Percentiles rank a stretch among this genome's conserved stretches.
phyloP scores from a whole-genome alignment of 2,329 filamentous ascomycete genomes.

The Neopestalotiopsis sp. region DNA sequence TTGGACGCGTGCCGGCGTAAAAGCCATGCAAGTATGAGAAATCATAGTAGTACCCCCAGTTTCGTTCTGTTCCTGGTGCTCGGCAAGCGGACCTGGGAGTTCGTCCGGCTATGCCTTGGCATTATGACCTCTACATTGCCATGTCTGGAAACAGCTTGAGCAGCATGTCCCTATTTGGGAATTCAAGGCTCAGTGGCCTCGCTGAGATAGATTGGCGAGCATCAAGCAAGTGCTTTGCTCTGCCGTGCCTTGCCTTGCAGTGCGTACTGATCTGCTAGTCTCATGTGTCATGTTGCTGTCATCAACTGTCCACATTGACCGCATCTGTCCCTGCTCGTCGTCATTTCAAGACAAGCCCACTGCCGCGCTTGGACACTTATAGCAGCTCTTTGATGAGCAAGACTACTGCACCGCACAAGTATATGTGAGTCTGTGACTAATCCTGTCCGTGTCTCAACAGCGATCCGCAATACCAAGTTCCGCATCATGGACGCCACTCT shows the following conservation, averaged over 20 bases:
- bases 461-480: slow-evolving; percentile 98
- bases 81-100: slow-evolving; percentile 18
- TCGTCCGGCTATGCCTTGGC: slow-evolving; percentile 17
- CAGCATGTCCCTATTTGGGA: neutral
- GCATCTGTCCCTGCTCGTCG: neutral
- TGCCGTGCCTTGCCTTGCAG: neutral
- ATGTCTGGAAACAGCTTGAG: neutral
- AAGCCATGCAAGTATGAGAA: neutral
- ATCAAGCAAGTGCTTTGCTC: slow-evolving; percentile 5
- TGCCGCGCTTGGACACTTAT: neutral
- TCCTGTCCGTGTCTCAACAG: slow-evolving; percentile 45
- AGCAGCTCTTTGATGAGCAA: slow-evolving; percentile 28
- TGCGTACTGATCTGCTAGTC: slow-evolving; percentile 1
- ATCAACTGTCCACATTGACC: neutral
- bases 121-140: neutral
- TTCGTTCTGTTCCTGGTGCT: neutral
- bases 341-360: slow-evolving; percentile 8
- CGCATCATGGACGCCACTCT: slow-evolving; percentile 90
- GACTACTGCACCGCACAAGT: slow-evolving; percentile 25
- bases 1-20: neutral
- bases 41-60: neutral
- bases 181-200: neutral
- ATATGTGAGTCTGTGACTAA: neutral
- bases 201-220: slow-evolving; percentile 1
- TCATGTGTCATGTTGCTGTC: neutral